Evolutionary conservation across 1,139 yeast species (phyloP).

Genomic region (Pichia sp.): DNA sequence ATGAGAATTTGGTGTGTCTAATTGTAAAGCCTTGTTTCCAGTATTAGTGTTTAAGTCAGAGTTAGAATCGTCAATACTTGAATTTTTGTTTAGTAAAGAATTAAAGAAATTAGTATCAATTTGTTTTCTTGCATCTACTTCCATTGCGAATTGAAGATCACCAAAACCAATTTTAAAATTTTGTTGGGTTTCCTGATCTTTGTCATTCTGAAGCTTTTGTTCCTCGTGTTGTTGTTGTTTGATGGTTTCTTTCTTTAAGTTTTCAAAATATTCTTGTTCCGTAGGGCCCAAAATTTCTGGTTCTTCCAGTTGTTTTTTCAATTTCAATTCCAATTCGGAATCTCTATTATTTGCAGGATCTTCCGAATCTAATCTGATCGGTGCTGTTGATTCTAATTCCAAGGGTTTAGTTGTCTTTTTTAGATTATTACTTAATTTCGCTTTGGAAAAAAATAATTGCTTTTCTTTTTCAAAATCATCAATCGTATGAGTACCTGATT

Average conservation of each 20-base stretch:
- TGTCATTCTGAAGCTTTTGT: neutral
- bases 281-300: slow-evolving; percentile 19
- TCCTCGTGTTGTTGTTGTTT: neutral
- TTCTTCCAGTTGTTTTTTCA: slow-evolving; percentile 13
- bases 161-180: slow-evolving; percentile 4
- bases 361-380: no score
- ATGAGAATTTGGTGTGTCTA: neutral
- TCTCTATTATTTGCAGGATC: neutral
- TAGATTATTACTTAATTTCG: neutral
- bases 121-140: slow-evolving; percentile 10
- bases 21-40: neutral
- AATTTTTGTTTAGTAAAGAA: slow-evolving; percentile 9
- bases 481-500: slow-evolving; percentile 23
- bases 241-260: slow-evolving; percentile 1
- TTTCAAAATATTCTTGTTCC: slow-evolving; percentile 13
- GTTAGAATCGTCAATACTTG: neutral
- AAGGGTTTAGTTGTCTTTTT: no score
- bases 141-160: slow-evolving; percentile 13
- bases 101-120: slow-evolving; percentile 10
- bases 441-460: slow-evolving; percentile 16
- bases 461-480: slow-evolving; percentile 28
- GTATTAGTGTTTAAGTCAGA: neutral
- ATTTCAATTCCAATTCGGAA: slow-evolving; percentile 5
- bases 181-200: neutral
- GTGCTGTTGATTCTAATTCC: no score